Evolutionary conservation across 176 grass and related monocot genomes (phyloP).

Genomic region (Rhipidocladum racemiflorum): DNA sequence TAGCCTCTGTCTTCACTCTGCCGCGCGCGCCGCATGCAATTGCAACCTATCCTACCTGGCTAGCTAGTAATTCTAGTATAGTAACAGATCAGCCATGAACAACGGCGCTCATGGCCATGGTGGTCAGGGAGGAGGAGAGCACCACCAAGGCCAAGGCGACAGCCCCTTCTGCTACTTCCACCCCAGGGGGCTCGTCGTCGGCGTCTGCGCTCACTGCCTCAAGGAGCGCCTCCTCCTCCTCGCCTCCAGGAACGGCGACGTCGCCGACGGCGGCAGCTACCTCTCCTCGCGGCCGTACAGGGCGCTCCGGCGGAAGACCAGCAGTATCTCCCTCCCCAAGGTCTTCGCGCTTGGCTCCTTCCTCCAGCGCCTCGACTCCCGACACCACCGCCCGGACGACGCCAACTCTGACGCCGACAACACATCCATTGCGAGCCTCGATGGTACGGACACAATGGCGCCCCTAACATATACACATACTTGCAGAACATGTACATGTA

Average conservation of each 20-base stretch:
- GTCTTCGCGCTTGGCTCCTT: constrained; percentile 70
- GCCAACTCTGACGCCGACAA: not conserved
- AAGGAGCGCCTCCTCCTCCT: constrained; percentile 70
- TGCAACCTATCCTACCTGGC: not conserved
- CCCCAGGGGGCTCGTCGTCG: constrained; percentile 55
- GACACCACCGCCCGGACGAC: constrained; percentile 10
- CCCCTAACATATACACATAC: not conserved
- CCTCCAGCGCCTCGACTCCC: constrained; percentile 67
- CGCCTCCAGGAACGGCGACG: constrained; percentile 30
- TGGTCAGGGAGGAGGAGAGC: not conserved
- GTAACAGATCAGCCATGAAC: constrained; percentile 8
- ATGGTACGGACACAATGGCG: constrained; percentile 44
- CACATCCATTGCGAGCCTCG: constrained; percentile 61
- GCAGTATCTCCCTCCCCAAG: constrained; percentile 56
- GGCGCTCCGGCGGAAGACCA: constrained; percentile 32
- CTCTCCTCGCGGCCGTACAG: constrained; percentile 2
- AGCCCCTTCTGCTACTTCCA: constrained; percentile 56
- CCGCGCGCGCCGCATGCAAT: not conserved
- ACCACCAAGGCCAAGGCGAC: constrained; percentile 6
- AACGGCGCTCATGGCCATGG: not conserved
- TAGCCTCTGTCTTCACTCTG: not conserved
- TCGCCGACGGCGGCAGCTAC: not conserved
- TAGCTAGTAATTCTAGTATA: not conserved
- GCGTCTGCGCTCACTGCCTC: constrained; percentile 80
- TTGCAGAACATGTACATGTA: not conserved